phyloP scores from a whole-genome alignment of 2,329 filamentous ascomycete genomes.

The Nigrospora sphaerica region DNA sequence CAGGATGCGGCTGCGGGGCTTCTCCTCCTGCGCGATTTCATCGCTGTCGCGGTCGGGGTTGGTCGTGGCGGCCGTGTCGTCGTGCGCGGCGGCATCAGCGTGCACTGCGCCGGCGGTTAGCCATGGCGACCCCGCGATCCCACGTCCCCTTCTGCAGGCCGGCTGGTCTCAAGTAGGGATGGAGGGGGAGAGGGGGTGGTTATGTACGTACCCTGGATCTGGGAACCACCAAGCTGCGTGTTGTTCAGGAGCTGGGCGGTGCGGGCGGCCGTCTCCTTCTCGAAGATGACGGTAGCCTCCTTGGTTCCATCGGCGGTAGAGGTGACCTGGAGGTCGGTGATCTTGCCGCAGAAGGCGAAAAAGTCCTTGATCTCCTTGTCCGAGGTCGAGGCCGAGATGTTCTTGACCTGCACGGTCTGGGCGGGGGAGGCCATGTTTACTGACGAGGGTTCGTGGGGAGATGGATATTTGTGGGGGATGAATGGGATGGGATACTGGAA shows the following conservation, averaged over 20 bases:
- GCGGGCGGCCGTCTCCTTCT: slow-evolving; percentile 94
- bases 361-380: slow-evolving; percentile 94
- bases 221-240: slow-evolving; percentile 82
- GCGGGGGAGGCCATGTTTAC: slow-evolving; percentile 28
- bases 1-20: slow-evolving; percentile 86
- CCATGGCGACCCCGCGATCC: no score
- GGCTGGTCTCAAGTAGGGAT: no score
- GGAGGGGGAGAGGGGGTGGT: no score
- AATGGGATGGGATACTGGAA: no score
- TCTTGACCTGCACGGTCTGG: slow-evolving; percentile 75
- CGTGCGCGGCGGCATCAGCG: slow-evolving; percentile 57
- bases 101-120: no score
- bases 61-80: slow-evolving; percentile 49
- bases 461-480: no score
- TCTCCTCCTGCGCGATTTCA: slow-evolving; percentile 89
- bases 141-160: no score
- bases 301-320: slow-evolving; percentile 59
- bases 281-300: slow-evolving; percentile 87
- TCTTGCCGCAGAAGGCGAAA: slow-evolving; percentile 97
- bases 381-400: slow-evolving; percentile 73
- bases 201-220: slow-evolving; percentile 65
- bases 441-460: neutral
- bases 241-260: slow-evolving; percentile 95
- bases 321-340: slow-evolving; percentile 72
- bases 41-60: slow-evolving; percentile 53